Evolutionary conservation across 225 moss, liverwort and hornwort genomes (phyloP).

Genomic region (Asterella californica): DNA sequence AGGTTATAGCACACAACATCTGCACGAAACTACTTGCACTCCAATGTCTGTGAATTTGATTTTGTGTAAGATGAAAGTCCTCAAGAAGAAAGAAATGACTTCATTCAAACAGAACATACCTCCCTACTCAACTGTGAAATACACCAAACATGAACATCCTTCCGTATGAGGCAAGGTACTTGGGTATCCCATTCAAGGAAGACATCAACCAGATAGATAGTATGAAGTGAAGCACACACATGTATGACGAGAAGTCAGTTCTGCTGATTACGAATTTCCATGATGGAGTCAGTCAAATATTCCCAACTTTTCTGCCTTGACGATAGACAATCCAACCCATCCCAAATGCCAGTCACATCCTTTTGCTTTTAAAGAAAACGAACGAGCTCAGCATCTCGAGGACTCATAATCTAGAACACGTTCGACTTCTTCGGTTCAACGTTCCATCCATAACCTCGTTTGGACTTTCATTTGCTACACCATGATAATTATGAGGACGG

Average conservation of each 20-base stretch:
- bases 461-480: slow-evolving; percentile 36
- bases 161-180: not conserved
- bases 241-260: slow-evolving; percentile 69
- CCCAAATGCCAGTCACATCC: slow-evolving; percentile 56
- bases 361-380: slow-evolving; percentile 53
- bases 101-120: not conserved
- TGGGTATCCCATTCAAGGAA: not conserved
- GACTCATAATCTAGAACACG: slow-evolving; percentile 61
- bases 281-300: slow-evolving; percentile 57
- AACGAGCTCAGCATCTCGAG: slow-evolving; percentile 55
- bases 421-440: slow-evolving; percentile 46
- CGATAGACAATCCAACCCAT: slow-evolving; percentile 68
- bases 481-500: slow-evolving; percentile 1
- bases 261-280: slow-evolving; percentile 65
- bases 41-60: slow-evolving; percentile 56
- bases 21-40: slow-evolving; percentile 56
- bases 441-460: slow-evolving; percentile 73
- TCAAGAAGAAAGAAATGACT: not conserved
- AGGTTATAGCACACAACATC: slow-evolving; percentile 89
- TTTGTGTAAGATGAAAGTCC: not conserved
- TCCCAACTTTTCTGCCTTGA: slow-evolving; percentile 65
- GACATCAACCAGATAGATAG: not conserved
- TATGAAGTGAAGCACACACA: slow-evolving; percentile 29
- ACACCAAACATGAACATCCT: not conserved
- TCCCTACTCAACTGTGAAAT: not conserved